A percentile compares a stretch with the other conserved stretches of the same genome.
Conservation (phyloP, 2,329 filamentous ascomycete species). For the Pseudogymnoascus destructans region DNA sequence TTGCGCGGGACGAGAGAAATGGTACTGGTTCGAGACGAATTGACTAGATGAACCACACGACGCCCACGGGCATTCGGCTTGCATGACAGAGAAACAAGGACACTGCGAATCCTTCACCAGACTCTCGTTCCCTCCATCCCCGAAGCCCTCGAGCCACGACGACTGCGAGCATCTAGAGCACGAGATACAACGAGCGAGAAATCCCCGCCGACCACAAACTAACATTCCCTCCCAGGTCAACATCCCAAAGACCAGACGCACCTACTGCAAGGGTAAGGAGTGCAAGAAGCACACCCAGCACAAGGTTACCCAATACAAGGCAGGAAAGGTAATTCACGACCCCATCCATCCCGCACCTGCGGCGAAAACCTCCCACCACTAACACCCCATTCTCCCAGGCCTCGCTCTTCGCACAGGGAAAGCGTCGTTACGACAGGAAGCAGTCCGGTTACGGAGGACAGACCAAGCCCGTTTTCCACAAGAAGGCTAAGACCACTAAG, state of each 20-base stretch:
- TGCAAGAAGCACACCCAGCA: slow-evolving; percentile 86
- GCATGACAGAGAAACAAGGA: not conserved
- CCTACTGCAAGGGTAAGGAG: slow-evolving; percentile 93
- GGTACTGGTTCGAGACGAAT: not conserved
- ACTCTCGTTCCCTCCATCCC: not conserved
- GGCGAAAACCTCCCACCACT: not conserved
- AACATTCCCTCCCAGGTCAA: slow-evolving; percentile 50
- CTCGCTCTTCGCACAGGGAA: slow-evolving; percentile 94
- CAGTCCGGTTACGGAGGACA: slow-evolving; percentile 99
- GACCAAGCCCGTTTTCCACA: slow-evolving; percentile 99
- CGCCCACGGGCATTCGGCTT: not conserved
- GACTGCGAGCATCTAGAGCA: not conserved
- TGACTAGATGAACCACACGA: not conserved
- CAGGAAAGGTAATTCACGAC: slow-evolving; percentile 57
- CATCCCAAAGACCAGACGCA: slow-evolving; percentile 95
- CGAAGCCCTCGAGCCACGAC: not conserved
- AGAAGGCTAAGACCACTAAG: slow-evolving; percentile 99
- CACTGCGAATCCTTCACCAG: not conserved
- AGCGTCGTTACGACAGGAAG: slow-evolving; percentile 99
- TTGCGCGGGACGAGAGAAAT: not conserved
- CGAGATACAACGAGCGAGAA: slow-evolving; percentile 7
- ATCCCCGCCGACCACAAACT: slow-evolving; percentile 1
- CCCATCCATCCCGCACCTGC: not conserved
- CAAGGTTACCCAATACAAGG: slow-evolving; percentile 96
- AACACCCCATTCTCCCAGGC: slow-evolving; percentile 37